Conservation (phyloP, 352 stramenopile genomes). For the Aphanomyces cochlioides region DNA sequence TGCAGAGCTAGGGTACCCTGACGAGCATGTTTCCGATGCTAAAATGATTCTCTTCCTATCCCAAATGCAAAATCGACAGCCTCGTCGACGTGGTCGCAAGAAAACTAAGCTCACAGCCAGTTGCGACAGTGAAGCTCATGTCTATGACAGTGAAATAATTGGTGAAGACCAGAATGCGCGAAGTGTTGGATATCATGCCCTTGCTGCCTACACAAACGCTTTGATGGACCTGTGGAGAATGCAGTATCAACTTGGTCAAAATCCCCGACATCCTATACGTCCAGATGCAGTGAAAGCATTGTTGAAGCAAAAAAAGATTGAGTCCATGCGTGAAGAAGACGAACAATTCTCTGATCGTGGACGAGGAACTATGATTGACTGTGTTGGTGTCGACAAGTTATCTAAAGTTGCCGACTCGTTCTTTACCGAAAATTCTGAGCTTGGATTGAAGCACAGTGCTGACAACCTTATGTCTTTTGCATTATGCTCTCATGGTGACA, state of each 20-base stretch:
- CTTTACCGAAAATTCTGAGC: background rate
- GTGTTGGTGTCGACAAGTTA: background rate
- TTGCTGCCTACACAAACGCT: background rate
- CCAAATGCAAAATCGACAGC: no score
- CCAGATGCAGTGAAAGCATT: background rate
- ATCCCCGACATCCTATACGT: background rate
- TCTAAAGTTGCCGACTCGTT: background rate
- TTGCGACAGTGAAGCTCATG: no score
- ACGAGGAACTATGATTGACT: background rate
- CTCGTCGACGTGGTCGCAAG: no score
- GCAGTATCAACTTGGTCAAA: background rate
- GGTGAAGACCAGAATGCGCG: background rate
- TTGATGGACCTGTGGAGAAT: background rate
- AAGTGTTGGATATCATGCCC: background rate
- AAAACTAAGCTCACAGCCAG: no score
- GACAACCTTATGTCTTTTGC: background rate
- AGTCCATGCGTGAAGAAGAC: background rate
- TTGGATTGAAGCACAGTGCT: background rate
- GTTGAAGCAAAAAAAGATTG: background rate
- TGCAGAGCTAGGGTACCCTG: no score
- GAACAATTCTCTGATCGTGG: background rate
- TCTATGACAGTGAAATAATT: no score
- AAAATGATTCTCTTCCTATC: no score
- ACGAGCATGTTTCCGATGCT: no score
- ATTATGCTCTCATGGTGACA: background rate